Evolutionary conservation across 2,329 filamentous ascomycete genomes (phyloP).

Genomic region (Tolypocladium capitatum): DNA sequence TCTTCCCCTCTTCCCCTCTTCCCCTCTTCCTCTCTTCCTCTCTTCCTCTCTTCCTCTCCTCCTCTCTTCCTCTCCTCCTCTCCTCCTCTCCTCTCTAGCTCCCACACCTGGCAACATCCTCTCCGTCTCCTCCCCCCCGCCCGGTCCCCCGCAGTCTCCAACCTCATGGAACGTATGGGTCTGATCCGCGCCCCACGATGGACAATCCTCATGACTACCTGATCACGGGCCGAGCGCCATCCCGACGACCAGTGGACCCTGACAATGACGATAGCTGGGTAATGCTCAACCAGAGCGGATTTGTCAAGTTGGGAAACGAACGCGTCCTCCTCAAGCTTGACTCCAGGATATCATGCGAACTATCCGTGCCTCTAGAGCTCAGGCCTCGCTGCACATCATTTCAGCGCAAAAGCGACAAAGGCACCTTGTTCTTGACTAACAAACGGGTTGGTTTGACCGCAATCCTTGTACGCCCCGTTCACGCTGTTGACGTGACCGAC

Average conservation of each 20-base stretch:
- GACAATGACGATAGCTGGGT: constrained; percentile 61
- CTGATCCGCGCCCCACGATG: constrained; percentile 21
- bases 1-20: no score
- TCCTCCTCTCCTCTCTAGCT: not conserved
- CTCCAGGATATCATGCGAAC: constrained; percentile 60
- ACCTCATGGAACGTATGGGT: constrained; percentile 17
- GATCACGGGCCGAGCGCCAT: constrained; percentile 20
- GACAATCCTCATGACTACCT: constrained; percentile 29
- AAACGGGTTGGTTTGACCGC: constrained; percentile 49
- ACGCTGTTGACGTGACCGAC: not conserved
- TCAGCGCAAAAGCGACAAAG: constrained; percentile 59
- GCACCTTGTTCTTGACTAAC: constrained; percentile 71
- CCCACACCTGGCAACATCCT: constrained; percentile 5
- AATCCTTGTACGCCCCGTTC: not conserved
- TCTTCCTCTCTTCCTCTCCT: not conserved
- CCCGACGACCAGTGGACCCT: constrained; percentile 30
- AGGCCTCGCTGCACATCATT: constrained; percentile 47
- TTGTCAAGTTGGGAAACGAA: constrained; percentile 77
- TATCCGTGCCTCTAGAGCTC: constrained; percentile 58
- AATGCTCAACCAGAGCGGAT: constrained; percentile 70
- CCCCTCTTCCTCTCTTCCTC: not conserved
- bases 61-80: not conserved
- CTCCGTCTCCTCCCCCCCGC: no score
- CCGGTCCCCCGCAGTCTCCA: constrained; percentile 6
- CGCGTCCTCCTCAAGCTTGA: constrained; percentile 69